Percentiles rank a stretch among this genome's conserved stretches.
These are phyloP conservation scores for Ustilago esculenta DNA, from an alignment of 1,284 basidiomycete genomes.

Conservation along the genomic window DNA sequence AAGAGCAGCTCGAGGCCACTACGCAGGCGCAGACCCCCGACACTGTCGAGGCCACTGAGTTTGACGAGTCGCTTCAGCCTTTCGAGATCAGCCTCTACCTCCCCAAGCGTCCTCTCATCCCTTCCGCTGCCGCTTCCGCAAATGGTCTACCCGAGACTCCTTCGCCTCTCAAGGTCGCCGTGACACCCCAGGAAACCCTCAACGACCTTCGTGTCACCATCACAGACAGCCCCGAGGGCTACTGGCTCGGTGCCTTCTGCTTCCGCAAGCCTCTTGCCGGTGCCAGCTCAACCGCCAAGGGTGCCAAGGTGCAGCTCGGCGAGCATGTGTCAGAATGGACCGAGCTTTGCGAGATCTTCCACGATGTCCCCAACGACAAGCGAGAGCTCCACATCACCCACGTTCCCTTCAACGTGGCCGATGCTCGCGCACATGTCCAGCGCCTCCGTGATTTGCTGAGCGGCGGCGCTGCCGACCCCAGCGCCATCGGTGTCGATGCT, in stretches of 20 bases:
- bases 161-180: conserved; percentile 60
- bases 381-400: conserved; percentile 60
- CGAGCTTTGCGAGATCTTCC: conserved; percentile 61
- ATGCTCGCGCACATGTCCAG: conserved; percentile 70
- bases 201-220: conserved; percentile 65
- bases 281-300: conserved; percentile 18
- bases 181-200: conserved; percentile 64
- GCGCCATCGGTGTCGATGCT: conserved; percentile 68
- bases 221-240: conserved; percentile 65
- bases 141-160: conserved; percentile 63
- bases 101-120: conserved; percentile 61
- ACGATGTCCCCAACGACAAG: conserved; percentile 51
- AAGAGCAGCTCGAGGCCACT: conserved; percentile 13
- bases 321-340: conserved; percentile 61
- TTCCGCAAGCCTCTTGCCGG: conserved; percentile 51
- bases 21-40: conserved; percentile 8
- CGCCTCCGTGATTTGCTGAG: conserved; percentile 70
- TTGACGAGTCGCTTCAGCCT: conserved; percentile 52
- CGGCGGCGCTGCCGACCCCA: conserved; percentile 68
- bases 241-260: conserved; percentile 66
- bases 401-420: conserved; percentile 70
- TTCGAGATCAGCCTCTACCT: conserved; percentile 65
- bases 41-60: conserved; percentile 16
- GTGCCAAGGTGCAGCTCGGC: conserved; percentile 39
- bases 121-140: conserved; percentile 43